Conservation (phyloP, 495 filamentous ascomycete species). For the Bathelium albidoporum region DNA sequence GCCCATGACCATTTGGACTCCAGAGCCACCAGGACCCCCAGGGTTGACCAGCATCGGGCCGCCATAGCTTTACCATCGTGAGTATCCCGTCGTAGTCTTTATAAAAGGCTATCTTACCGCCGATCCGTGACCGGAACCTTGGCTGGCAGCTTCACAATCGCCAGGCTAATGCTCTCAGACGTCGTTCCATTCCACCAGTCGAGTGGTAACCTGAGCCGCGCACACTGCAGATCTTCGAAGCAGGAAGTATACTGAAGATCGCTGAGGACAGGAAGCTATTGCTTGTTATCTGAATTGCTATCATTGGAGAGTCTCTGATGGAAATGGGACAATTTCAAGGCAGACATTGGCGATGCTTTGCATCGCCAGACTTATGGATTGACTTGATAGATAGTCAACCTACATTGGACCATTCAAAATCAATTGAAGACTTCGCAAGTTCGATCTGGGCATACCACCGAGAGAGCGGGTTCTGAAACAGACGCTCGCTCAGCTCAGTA, state of each 20-base stretch:
- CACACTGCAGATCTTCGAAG: conserved; percentile 25
- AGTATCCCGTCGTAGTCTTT: background rate
- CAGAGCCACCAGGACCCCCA: conserved; percentile 39
- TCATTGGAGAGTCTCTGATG: background rate
- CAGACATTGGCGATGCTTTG: too few species aligned
- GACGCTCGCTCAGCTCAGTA: background rate
- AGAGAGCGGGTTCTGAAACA: background rate
- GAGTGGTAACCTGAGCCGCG: conserved; percentile 32
- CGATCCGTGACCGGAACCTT: conserved; percentile 32
- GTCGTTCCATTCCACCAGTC: conserved; percentile 35
- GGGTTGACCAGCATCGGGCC: conserved; percentile 35
- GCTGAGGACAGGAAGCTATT: background rate
- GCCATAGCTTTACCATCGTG: conserved; percentile 16
- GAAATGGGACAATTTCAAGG: too few species aligned
- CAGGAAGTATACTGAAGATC: background rate
- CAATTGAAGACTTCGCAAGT: background rate
- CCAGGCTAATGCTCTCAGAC: conserved; percentile 25
- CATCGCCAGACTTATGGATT: background rate
- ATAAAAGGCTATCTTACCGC: conserved; percentile 12
- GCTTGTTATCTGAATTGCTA: background rate
- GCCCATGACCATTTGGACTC: conserved; percentile 20
- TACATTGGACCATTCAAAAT: background rate
- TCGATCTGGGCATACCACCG: background rate
- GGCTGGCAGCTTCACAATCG: conserved; percentile 30
- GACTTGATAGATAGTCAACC: background rate